A percentile compares a stretch with the other conserved stretches of the same genome.
Conservation (phyloP, 768 basidiomycete genomes). For the Multifurca ochricompacta region DNA sequence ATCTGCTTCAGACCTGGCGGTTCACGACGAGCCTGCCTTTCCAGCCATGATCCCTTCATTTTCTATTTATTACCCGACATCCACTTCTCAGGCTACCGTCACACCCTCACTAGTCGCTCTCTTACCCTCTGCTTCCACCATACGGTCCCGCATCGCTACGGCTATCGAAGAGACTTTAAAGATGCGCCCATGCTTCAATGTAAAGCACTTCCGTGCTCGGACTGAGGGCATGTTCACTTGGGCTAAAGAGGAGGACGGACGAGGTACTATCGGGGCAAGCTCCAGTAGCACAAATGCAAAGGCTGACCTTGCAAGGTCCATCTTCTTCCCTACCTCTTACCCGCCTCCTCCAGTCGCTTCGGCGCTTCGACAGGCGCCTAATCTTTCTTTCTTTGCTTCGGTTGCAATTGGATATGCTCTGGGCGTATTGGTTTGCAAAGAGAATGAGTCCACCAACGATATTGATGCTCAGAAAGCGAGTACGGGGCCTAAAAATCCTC, state of each 20-base stretch:
- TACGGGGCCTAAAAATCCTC: constrained; percentile 10
- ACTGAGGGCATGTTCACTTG: constrained; percentile 38
- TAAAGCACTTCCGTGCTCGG: constrained; percentile 39
- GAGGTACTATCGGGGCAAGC: background rate
- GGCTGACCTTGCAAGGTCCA: constrained; percentile 18
- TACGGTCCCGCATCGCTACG: constrained; percentile 33
- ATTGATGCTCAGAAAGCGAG: constrained; percentile 3
- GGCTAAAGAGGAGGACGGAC: constrained; percentile 30
- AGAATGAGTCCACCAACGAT: constrained; percentile 16
- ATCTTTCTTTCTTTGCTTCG: constrained; percentile 21
- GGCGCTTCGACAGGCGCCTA: constrained; percentile 3
- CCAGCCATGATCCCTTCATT: constrained; percentile 8
- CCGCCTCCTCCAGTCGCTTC: background rate
- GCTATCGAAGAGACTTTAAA: constrained; percentile 37
- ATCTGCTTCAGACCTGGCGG: constrained; percentile 2
- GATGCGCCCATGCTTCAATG: constrained; percentile 45
- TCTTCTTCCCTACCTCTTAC: constrained; percentile 11
- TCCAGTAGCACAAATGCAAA: constrained; percentile 7
- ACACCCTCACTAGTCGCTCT: constrained; percentile 32
- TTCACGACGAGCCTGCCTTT: constrained; percentile 23
- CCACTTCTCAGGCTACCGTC: constrained; percentile 27
- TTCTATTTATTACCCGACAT: constrained; percentile 18
- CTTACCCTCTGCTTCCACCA: constrained; percentile 34
- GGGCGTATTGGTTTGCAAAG: constrained; percentile 17
- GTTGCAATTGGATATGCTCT: constrained; percentile 20